phyloP scores from a whole-genome alignment of 1,139 yeast genomes.

The Kluyveromyces sp. region DNA sequence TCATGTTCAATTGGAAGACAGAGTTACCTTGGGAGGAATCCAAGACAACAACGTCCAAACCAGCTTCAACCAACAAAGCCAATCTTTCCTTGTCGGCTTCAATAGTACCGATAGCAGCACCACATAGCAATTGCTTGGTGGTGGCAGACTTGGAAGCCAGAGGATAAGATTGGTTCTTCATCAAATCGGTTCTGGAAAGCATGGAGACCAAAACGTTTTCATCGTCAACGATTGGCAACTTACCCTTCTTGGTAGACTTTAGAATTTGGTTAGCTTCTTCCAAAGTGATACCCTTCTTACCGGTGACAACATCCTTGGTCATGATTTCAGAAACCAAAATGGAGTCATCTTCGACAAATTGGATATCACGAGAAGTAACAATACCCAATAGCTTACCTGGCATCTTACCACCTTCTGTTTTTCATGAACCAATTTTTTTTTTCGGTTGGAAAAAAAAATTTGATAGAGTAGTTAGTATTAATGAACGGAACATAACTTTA shows the following conservation, averaged over 20 bases:
- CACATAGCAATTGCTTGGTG: constrained; percentile 94
- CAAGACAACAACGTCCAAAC: constrained; percentile 89
- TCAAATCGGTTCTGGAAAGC: constrained; percentile 92
- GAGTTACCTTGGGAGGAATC: constrained; percentile 99
- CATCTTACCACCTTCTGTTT: constrained; percentile 68
- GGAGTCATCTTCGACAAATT: constrained; percentile 73
- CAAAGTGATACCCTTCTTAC: constrained; percentile 71
- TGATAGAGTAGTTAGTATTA: not conserved
- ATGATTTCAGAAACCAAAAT: constrained; percentile 67
- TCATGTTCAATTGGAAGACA: constrained; percentile 85
- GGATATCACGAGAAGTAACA: constrained; percentile 93
- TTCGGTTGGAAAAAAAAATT: constrained; percentile 6
- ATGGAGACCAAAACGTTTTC: constrained; percentile 74
- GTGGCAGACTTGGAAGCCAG: constrained; percentile 87
- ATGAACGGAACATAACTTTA: not conserved
- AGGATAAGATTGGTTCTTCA: constrained; percentile 91
- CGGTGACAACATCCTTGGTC: constrained; percentile 86
- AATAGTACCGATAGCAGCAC: constrained; percentile 97
- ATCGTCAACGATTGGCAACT: constrained; percentile 83
- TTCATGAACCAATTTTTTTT: not conserved
- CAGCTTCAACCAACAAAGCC: constrained; percentile 81
- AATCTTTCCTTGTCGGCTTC: constrained; percentile 84
- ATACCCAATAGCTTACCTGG: constrained; percentile 92
- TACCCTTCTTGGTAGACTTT: constrained; percentile 93
- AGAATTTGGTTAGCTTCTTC: constrained; percentile 83